phyloP scores from a whole-genome alignment of 257 asterid species.

The Echium plantagineum region DNA sequence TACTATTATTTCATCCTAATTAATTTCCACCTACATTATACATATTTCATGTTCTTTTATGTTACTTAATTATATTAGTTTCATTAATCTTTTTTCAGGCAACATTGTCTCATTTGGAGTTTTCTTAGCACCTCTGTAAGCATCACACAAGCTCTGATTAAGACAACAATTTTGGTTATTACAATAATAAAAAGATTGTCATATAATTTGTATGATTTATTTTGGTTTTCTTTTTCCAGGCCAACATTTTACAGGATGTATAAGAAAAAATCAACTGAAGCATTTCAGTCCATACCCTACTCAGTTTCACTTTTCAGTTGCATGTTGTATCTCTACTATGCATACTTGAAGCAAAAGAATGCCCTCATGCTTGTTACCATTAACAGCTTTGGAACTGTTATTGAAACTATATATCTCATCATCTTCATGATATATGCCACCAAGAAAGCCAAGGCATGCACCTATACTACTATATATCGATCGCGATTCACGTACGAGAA shows the following conservation, averaged over 20 bases:
- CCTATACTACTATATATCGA: too few relatives aligned
- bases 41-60: too few relatives aligned
- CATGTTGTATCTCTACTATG: conserved; percentile 62
- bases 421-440: conserved; percentile 53
- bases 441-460: conserved; percentile 31
- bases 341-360: conserved; percentile 33
- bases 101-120: conserved; percentile 72
- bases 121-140: conserved; percentile 67
- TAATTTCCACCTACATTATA: too few relatives aligned
- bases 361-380: conserved; percentile 42
- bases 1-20: too few relatives aligned
- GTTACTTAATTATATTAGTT: too few relatives aligned
- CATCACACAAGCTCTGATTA: too few relatives aligned
- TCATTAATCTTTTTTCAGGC: conserved; percentile 22
- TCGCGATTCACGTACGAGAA: too few relatives aligned
- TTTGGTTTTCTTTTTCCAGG: conserved; percentile 21
- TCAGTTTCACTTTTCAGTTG: conserved; percentile 69
- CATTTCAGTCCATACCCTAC: conserved; percentile 65
- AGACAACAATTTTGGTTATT: too few relatives aligned
- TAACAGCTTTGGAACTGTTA: conserved; percentile 33
- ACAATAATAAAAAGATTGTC: background rate
- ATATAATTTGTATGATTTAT: background rate
- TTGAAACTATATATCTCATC: conserved; percentile 30
- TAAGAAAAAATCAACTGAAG: conserved; percentile 63
- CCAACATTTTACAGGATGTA: conserved; percentile 52